Evolutionary conservation across 2,329 filamentous ascomycete genomes (phyloP).

Genomic region (Phaeosphaeria sp.): DNA sequence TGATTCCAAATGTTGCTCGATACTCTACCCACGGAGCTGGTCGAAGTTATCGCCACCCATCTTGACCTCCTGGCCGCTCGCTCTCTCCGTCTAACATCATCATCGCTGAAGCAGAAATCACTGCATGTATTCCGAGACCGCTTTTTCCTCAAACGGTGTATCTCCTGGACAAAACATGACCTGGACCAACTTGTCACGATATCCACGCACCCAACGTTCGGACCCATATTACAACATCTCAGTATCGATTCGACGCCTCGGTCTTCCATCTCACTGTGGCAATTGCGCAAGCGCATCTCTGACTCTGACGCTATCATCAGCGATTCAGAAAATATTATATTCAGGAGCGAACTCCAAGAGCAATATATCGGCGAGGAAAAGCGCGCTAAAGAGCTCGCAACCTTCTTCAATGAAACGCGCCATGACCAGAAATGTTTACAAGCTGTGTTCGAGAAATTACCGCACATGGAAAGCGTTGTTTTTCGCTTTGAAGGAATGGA

Average conservation of each 20-base stretch:
- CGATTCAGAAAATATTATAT: not conserved
- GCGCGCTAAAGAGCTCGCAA: slow-evolving; percentile 13
- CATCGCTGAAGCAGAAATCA: slow-evolving; percentile 20
- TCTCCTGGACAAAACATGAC: slow-evolving; percentile 24
- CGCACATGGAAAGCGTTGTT: slow-evolving; percentile 7
- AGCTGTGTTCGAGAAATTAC: slow-evolving; percentile 20
- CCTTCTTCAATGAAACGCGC: slow-evolving; percentile 36
- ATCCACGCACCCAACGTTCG: slow-evolving; percentile 21
- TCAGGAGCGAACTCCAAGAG: slow-evolving; percentile 6
- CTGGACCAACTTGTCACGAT: slow-evolving; percentile 23
- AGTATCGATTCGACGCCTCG: slow-evolving; percentile 36
- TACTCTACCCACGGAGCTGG: slow-evolving; percentile 29
- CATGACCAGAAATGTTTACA: slow-evolving; percentile 27
- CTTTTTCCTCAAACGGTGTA: slow-evolving; percentile 26
- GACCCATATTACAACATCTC: slow-evolving; percentile 22
- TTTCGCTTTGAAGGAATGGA: slow-evolving; percentile 25
- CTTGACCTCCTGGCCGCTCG: slow-evolving; percentile 23
- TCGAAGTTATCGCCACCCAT: slow-evolving; percentile 26
- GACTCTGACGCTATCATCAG: slow-evolving; percentile 11
- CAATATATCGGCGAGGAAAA: slow-evolving; percentile 7
- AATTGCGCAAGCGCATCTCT: slow-evolving; percentile 14
- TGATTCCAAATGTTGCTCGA: slow-evolving; percentile 14
- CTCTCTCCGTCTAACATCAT: slow-evolving; percentile 26
- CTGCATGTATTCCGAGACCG: slow-evolving; percentile 26
- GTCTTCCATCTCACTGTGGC: slow-evolving; percentile 31